Evolutionary conservation across 192 early-diverging fungal genomes (phyloP).

Genomic region (Backusella circina): DNA sequence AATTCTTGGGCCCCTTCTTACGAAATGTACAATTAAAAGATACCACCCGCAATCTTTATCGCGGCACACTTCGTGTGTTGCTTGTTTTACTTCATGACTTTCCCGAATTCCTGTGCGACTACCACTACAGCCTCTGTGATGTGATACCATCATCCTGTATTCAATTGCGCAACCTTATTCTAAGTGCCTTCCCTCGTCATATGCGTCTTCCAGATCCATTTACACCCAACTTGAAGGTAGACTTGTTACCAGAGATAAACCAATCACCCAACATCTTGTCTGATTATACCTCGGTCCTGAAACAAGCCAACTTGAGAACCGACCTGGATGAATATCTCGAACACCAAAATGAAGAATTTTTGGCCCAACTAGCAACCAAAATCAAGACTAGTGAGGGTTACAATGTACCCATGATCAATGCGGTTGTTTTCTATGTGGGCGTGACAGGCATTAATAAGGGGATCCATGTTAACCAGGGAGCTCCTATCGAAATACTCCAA

Average conservation of each 20-base stretch:
- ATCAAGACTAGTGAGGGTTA: conserved; percentile 50
- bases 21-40: conserved; percentile 64
- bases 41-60: conserved; percentile 81
- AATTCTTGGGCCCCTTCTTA: conserved; percentile 86
- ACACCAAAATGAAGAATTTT: conserved; percentile 39
- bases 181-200: conserved; percentile 93
- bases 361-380: conserved; percentile 28
- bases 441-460: conserved; percentile 68
- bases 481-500: conserved; percentile 83
- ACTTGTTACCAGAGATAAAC: conserved; percentile 84
- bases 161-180: conserved; percentile 92
- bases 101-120: conserved; percentile 94
- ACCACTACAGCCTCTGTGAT: conserved; percentile 89
- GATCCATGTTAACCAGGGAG: conserved; percentile 52
- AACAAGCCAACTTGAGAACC: conserved; percentile 57
- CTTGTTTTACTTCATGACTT: conserved; percentile 94
- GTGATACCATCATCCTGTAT: conserved; percentile 89
- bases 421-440: conserved; percentile 87
- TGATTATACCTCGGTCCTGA: conserved; percentile 70
- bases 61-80: conserved; percentile 84
- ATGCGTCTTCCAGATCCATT: conserved; percentile 98
- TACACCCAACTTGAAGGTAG: conserved; percentile 92
- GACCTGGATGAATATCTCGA: conserved; percentile 75
- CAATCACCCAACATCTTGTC: conserved; percentile 83
- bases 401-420: conserved; percentile 79